Evolutionary conservation across 108 stramenopile genomes (phyloP).

Genomic region (Chaetoceros tenuissimus): DNA sequence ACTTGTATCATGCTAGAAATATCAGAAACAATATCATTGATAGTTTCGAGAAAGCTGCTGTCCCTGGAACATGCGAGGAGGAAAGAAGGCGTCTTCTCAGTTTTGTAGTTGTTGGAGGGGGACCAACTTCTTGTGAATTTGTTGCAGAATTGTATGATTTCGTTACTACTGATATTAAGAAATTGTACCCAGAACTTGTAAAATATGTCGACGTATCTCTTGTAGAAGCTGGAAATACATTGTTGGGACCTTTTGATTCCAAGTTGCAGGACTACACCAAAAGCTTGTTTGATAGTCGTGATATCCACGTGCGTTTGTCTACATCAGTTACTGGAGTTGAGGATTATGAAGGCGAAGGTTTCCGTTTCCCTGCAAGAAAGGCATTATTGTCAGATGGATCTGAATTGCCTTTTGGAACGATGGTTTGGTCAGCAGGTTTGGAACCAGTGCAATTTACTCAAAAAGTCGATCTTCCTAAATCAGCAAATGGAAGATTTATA

Average conservation of each 20-base stretch:
- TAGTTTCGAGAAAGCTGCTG: slow-evolving; percentile 90
- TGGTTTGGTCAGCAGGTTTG: slow-evolving; percentile 91
- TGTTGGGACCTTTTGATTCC: slow-evolving; percentile 88
- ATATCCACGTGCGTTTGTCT: slow-evolving; percentile 64
- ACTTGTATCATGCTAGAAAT: slow-evolving; percentile 86
- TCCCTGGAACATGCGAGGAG: slow-evolving; percentile 47
- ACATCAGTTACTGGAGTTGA: slow-evolving; percentile 64
- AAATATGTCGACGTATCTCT: slow-evolving; percentile 72
- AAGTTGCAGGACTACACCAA: slow-evolving; percentile 65
- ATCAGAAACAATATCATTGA: slow-evolving; percentile 92
- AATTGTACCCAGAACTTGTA: slow-evolving; percentile 80
- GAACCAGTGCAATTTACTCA: slow-evolving; percentile 33
- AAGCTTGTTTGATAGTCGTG: slow-evolving; percentile 51
- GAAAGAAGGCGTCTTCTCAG: slow-evolving; percentile 81
- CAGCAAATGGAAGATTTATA: slow-evolving; percentile 51
- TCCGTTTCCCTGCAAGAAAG: slow-evolving; percentile 33
- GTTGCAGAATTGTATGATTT: slow-evolving; percentile 92
- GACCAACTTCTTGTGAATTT: slow-evolving; percentile 95
- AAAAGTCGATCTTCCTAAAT: slow-evolving; percentile 2
- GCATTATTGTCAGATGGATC: slow-evolving; percentile 74
- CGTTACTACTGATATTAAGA: slow-evolving; percentile 72
- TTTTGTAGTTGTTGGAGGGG: slow-evolving; percentile 96
- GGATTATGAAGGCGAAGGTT: slow-evolving; percentile 31
- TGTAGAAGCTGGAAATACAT: slow-evolving; percentile 84
- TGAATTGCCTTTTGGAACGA: slow-evolving; percentile 72